Conservation (phyloP, 2,329 filamentous ascomycete species). For the Boeremia exigua region DNA sequence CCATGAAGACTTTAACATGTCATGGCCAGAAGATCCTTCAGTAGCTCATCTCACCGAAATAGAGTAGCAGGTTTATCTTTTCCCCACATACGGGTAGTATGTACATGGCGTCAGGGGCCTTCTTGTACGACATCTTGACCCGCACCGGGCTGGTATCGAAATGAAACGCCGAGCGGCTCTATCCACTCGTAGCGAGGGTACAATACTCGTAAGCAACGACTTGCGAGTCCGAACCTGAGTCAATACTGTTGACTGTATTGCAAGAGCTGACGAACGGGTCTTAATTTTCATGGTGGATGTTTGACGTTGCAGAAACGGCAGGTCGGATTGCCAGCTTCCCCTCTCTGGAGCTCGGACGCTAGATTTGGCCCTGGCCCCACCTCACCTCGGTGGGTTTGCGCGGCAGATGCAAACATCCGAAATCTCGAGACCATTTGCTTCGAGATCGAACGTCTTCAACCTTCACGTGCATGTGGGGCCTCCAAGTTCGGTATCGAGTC, state of each 20-base stretch:
- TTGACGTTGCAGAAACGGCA: too few species aligned
- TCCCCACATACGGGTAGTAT: not conserved
- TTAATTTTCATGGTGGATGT: too few species aligned
- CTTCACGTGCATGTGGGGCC: not conserved
- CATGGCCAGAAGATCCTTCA: not conserved
- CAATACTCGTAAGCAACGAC: not conserved
- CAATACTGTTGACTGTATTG: not conserved
- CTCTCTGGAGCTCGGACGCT: conserved; percentile 1
- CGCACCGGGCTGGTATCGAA: not conserved
- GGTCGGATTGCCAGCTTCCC: not conserved
- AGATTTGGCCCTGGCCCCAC: not conserved
- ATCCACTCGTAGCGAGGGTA: not conserved
- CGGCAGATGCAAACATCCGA: conserved; percentile 3
- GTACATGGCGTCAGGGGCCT: not conserved
- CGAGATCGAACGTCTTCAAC: not conserved
- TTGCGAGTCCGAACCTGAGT: not conserved
- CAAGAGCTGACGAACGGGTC: not conserved
- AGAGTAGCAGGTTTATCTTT: not conserved
- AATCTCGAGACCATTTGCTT: not conserved
- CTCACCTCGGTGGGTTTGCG: not conserved
- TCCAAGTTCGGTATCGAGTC: not conserved
- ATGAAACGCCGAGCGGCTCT: not conserved
- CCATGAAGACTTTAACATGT: not conserved
- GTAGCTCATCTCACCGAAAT: not conserved
- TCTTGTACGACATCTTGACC: conserved; percentile 1